Percentiles rank a stretch among this genome's conserved stretches.
Conservation (phyloP, 495 filamentous ascomycete species). For the Achaetomiella virescens region DNA sequence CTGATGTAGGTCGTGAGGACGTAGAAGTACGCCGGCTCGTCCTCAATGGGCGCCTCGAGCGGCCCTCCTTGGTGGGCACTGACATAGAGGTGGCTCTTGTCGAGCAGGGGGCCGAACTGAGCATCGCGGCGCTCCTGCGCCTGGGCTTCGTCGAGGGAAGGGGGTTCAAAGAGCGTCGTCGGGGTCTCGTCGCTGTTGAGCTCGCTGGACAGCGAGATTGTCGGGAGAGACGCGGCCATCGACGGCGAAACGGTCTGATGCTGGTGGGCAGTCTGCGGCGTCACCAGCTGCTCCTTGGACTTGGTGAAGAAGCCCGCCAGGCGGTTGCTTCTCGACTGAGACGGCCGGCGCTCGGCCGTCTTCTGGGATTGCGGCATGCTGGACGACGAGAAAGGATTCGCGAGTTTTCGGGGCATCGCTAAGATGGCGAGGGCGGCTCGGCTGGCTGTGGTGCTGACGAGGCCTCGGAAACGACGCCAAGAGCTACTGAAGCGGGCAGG, state of each 20-base stretch:
- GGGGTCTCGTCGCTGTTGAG: conserved; percentile 59
- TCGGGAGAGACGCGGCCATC: conserved; percentile 71
- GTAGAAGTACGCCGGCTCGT: conserved; percentile 95
- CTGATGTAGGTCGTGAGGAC: conserved; percentile 95
- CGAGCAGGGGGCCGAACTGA: conserved; percentile 83
- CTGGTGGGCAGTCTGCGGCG: conserved; percentile 53
- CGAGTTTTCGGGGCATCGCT: conserved; percentile 50
- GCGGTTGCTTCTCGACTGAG: conserved; percentile 52
- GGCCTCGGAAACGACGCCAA: conserved; percentile 1
- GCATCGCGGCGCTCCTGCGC: conserved; percentile 72
- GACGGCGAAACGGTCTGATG: conserved; percentile 52
- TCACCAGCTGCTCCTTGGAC: conserved; percentile 50
- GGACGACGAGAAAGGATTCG: conserved; percentile 35
- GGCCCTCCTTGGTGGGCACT: conserved; percentile 69
- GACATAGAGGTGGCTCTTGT: conserved; percentile 74
- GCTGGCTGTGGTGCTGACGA: not conserved
- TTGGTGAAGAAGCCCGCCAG: conserved; percentile 64
- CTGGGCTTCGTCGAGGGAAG: conserved; percentile 76
- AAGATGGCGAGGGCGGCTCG: not conserved
- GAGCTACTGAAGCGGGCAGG: conserved; percentile 9
- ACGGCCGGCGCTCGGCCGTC: conserved; percentile 44
- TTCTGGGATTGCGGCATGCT: conserved; percentile 34
- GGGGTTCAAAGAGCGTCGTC: conserved; percentile 85
- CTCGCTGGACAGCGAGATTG: conserved; percentile 86
- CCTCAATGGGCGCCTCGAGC: conserved; percentile 78